phyloP scores from a whole-genome alignment of 1,284 basidiomycete genomes.

The Golubevia sp. region DNA sequence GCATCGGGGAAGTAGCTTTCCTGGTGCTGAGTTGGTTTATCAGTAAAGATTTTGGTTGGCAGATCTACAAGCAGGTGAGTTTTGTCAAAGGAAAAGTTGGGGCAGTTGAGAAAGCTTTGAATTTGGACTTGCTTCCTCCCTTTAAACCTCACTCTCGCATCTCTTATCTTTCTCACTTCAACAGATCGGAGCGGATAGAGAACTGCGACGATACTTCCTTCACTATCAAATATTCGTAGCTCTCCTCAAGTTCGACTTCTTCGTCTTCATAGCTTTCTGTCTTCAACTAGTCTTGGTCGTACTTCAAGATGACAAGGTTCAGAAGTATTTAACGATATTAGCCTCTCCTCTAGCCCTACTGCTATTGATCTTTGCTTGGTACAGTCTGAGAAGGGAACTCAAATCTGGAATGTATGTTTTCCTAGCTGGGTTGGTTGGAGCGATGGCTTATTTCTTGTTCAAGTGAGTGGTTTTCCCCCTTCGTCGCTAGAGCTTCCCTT shows the following conservation, averaged over 20 bases:
- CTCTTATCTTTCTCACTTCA: too few species aligned
- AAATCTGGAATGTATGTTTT: conserved; percentile 34
- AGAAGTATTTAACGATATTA: conserved; percentile 41
- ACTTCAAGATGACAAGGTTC: conserved; percentile 29
- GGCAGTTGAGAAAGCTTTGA: too few species aligned
- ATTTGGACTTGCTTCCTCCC: too few species aligned
- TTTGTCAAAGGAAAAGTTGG: too few species aligned
- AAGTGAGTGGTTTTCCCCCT: conserved; percentile 15
- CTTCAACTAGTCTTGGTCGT: conserved; percentile 48
- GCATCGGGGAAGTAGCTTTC: conserved; percentile 28
- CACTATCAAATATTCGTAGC: conserved; percentile 47
- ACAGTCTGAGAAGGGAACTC: conserved; percentile 35
- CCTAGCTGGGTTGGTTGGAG: conserved; percentile 29
- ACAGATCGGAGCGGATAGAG: conserved; percentile 38
- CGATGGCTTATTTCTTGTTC: conserved; percentile 44
- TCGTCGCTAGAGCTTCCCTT: background rate
- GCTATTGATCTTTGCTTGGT: conserved; percentile 42
- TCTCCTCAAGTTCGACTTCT: conserved; percentile 47
- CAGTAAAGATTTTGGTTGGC: conserved; percentile 48
- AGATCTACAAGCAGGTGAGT: conserved; percentile 33
- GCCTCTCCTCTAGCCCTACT: conserved; percentile 37
- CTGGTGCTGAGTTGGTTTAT: conserved; percentile 31
- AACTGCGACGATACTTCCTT: conserved; percentile 31
- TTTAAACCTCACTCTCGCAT: too few species aligned
- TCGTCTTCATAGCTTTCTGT: conserved; percentile 47